Conservation (phyloP, 345 rosid genomes). For the Abelmoschus esculentus region DNA sequence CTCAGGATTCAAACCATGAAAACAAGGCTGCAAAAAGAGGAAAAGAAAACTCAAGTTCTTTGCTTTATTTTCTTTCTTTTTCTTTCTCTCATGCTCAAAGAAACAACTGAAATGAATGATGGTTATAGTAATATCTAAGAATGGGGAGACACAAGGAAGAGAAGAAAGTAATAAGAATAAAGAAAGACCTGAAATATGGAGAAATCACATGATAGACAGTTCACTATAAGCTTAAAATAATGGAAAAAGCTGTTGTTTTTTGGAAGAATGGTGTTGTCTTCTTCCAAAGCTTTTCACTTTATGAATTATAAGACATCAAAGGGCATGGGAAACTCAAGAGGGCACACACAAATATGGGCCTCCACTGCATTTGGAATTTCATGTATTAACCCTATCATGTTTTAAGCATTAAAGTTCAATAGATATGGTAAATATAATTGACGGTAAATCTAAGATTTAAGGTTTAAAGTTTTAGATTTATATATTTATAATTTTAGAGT, state of each 20-base stretch:
- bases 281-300: slow-evolving; percentile 18
- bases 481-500: too few relatives aligned
- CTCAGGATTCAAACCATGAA: slow-evolving; percentile 37
- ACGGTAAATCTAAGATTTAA: too few relatives aligned
- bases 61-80: not conserved
- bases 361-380: slow-evolving; percentile 17
- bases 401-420: too few relatives aligned
- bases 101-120: not conserved
- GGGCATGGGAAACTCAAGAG: slow-evolving; percentile 10
- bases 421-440: too few relatives aligned
- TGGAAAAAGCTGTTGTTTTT: slow-evolving; percentile 34
- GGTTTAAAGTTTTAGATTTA: too few relatives aligned
- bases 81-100: not conserved
- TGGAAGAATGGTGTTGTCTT: slow-evolving; percentile 47
- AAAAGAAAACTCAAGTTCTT: slow-evolving; percentile 11
- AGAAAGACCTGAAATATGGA: slow-evolving; percentile 1
- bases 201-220: slow-evolving; percentile 54
- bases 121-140: not conserved
- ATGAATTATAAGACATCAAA: not conserved
- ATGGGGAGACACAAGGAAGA: slow-evolving; percentile 16
- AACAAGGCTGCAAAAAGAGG: slow-evolving; percentile 18
- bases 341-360: slow-evolving; percentile 21
- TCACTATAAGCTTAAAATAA: slow-evolving; percentile 32
- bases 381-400: not conserved
- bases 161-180: not conserved